A percentile compares a stretch with the other conserved stretches of the same genome.
These are phyloP conservation scores for Backusella sp. DNA, from an alignment of 192 early-diverging fungal genomes.

Conservation along the genomic window DNA sequence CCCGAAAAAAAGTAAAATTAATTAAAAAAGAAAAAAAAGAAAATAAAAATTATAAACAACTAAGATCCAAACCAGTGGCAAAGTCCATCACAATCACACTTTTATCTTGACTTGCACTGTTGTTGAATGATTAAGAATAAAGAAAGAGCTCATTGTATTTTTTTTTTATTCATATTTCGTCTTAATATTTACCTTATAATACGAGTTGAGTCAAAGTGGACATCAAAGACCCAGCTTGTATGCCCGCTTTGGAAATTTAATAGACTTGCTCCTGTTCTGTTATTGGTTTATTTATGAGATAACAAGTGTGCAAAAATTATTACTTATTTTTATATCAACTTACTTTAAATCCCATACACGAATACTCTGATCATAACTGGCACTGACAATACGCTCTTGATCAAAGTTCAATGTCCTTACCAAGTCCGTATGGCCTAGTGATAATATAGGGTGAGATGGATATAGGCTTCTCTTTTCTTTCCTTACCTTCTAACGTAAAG, in stretches of 20 bases:
- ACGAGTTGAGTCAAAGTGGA: slow-evolving; percentile 77
- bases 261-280: slow-evolving; percentile 67
- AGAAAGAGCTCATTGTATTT: not conserved
- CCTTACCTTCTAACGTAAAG: slow-evolving; percentile 48
- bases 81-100: slow-evolving; percentile 44
- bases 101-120: slow-evolving; percentile 45
- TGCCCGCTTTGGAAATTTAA: slow-evolving; percentile 78
- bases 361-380: slow-evolving; percentile 92
- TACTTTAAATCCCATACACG: slow-evolving; percentile 89
- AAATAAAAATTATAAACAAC: not conserved
- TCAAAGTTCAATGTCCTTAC: slow-evolving; percentile 90
- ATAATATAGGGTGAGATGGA: no score
- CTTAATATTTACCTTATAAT: slow-evolving; percentile 66
- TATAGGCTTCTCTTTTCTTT: no score
- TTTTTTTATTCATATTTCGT: not conserved
- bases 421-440: slow-evolving; percentile 60
- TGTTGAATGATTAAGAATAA: not conserved
- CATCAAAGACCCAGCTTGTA: slow-evolving; percentile 95
- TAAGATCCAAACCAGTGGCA: slow-evolving; percentile 34
- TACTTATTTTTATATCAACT: not conserved
- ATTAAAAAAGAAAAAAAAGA: not conserved
- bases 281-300: not conserved
- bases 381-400: slow-evolving; percentile 69
- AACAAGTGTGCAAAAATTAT: not conserved
- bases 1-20: not conserved